These are phyloP conservation scores for Pueraria montana DNA, from an alignment of 306 rosid genomes.

Conservation along the genomic window DNA sequence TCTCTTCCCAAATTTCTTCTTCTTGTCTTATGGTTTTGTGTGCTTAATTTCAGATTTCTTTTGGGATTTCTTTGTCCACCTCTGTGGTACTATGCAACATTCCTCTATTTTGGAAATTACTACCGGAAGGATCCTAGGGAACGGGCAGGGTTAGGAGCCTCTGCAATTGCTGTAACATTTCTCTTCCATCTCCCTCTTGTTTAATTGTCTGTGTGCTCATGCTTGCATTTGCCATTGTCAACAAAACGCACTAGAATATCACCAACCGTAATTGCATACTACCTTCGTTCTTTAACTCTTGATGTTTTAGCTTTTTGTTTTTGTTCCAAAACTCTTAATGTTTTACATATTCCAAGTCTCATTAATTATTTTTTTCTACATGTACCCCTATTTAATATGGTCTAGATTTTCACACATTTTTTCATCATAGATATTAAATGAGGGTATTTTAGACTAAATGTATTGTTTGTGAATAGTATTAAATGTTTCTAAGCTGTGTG, in stretches of 20 bases:
- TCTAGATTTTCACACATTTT: too few species aligned
- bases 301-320: too few species aligned
- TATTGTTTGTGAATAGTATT: too few species aligned
- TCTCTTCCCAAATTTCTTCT: constrained; percentile 31
- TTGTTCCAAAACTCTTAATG: too few species aligned
- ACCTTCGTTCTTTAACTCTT: too few species aligned
- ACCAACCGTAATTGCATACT: background rate
- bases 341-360: too few species aligned
- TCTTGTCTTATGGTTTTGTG: constrained; percentile 42
- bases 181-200: constrained; percentile 10
- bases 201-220: background rate
- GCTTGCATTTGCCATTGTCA: constrained; percentile 24
- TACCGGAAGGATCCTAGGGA: constrained; percentile 95
- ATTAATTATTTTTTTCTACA: too few species aligned
- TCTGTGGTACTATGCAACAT: constrained; percentile 88
- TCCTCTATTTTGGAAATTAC: constrained; percentile 84
- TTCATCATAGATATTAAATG: too few species aligned
- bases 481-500: too few species aligned
- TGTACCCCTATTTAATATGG: too few species aligned
- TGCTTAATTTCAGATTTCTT: constrained; percentile 73
- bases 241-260: constrained; percentile 23
- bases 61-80: constrained; percentile 81
- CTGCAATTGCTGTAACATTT: constrained; percentile 87
- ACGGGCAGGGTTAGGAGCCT: constrained; percentile 95
- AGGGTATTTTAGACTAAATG: too few species aligned